Conservation (phyloP, 345 rosid species). For the Populus ilicifolia region DNA sequence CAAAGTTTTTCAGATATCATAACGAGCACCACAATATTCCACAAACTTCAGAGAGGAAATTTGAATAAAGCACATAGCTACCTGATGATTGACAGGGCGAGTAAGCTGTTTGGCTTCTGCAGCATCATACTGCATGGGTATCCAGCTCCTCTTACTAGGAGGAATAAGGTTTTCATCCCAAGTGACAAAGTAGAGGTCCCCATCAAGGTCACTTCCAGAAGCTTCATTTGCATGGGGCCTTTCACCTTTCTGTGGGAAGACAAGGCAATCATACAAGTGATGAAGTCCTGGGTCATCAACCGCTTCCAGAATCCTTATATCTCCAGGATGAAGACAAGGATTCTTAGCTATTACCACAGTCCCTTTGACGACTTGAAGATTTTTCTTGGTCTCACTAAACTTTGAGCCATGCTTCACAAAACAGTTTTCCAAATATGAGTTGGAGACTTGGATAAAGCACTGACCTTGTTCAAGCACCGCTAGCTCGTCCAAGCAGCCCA, state of each 20-base stretch:
- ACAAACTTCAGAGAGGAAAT: constrained; percentile 4
- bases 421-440: constrained; percentile 61
- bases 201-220: constrained; percentile 97
- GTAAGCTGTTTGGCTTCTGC: constrained; percentile 27
- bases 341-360: constrained; percentile 73
- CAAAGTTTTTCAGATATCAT: background rate
- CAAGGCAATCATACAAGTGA: constrained; percentile 78
- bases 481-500: constrained; percentile 89
- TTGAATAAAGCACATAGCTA: constrained; percentile 21
- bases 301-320: constrained; percentile 81
- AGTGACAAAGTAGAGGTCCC: constrained; percentile 82
- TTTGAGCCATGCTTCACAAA: constrained; percentile 75
- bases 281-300: constrained; percentile 69
- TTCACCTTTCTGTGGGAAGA: constrained; percentile 87
- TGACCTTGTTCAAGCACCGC: constrained; percentile 82
- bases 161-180: constrained; percentile 93
- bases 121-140: constrained; percentile 63
- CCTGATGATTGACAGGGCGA: constrained; percentile 61
- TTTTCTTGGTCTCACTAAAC: constrained; percentile 49
- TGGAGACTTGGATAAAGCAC: constrained; percentile 85
- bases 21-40: background rate
- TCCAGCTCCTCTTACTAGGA: constrained; percentile 62
- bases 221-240: constrained; percentile 90
- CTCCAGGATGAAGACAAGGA: constrained; percentile 97
- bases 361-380: constrained; percentile 58